Percentiles rank a stretch among this genome's conserved stretches.
Conservation (phyloP, 352 stramenopile species). For the Pythium utonaiense region DNA sequence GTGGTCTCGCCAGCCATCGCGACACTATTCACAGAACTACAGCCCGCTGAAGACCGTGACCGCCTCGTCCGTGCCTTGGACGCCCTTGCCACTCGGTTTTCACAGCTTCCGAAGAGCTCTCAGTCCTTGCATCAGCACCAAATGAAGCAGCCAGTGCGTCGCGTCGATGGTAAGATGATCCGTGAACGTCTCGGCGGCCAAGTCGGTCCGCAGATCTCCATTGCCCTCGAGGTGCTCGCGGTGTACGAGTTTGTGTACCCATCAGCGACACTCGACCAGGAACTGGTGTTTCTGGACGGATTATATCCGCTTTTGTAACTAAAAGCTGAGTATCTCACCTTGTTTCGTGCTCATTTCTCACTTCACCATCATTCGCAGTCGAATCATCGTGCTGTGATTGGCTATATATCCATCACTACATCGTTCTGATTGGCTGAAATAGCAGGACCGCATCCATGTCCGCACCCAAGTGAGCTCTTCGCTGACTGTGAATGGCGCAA, state of each 20-base stretch:
- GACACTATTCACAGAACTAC: slow-evolving; percentile 37
- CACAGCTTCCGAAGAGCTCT: slow-evolving; percentile 9
- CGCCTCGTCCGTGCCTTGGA: slow-evolving; percentile 31
- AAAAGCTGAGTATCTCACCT: slow-evolving; percentile 3
- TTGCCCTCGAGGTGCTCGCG: slow-evolving; percentile 46
- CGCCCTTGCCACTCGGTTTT: slow-evolving; percentile 32
- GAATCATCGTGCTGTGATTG: slow-evolving; percentile 1
- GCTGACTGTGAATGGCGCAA: neutral
- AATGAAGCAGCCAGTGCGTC: slow-evolving; percentile 25
- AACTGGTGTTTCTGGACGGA: slow-evolving; percentile 20
- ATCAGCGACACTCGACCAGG: slow-evolving; percentile 12
- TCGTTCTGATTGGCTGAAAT: slow-evolving; percentile 11
- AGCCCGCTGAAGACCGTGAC: slow-evolving; percentile 15
- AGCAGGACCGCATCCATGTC: neutral
- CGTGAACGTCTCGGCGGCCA: slow-evolving; percentile 33
- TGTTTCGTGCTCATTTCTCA: slow-evolving; percentile 5
- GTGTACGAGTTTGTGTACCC: slow-evolving; percentile 56
- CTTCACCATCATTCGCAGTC: slow-evolving; percentile 4
- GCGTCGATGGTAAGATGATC: slow-evolving; percentile 49
- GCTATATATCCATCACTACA: neutral
- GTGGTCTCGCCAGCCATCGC: slow-evolving; percentile 50
- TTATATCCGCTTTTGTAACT: slow-evolving; percentile 22
- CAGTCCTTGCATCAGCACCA: neutral
- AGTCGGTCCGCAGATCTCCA: slow-evolving; percentile 35
- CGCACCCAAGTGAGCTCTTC: slow-evolving; percentile 10